A percentile compares a stretch with the other conserved stretches of the same genome.
phyloP scores from a whole-genome alignment of 2,329 filamentous ascomycete species.

The Blumeria graminis region DNA sequence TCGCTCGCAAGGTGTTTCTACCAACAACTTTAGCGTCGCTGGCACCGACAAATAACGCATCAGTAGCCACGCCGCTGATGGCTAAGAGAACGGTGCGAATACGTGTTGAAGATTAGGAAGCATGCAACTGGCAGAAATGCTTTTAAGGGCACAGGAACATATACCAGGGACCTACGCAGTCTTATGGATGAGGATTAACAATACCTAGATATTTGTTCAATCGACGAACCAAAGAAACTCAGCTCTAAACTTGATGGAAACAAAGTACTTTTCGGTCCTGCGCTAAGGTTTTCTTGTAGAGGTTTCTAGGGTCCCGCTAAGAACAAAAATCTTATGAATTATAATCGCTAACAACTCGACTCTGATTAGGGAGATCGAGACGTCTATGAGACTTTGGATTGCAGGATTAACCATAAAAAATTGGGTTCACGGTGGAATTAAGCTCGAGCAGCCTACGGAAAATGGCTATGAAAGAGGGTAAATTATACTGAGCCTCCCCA shows the following conservation, averaged over 20 bases:
- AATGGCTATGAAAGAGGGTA: neutral
- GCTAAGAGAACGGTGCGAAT: too few relatives aligned
- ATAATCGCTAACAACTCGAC: neutral
- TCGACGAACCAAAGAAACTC: too few relatives aligned
- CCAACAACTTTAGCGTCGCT: too few relatives aligned
- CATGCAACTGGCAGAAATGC: neutral
- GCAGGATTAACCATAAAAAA: neutral
- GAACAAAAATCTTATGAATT: neutral
- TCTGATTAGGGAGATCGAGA: neutral
- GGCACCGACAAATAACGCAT: too few relatives aligned
- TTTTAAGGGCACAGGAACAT: neutral
- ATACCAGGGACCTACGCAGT: neutral
- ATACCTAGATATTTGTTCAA: too few relatives aligned
- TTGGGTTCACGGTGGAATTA: neutral
- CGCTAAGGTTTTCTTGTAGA: neutral
- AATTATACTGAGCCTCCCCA: neutral
- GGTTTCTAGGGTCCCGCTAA: neutral
- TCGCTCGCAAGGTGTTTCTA: neutral
- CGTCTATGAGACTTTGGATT: neutral
- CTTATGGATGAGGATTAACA: too few relatives aligned
- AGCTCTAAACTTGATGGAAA: neutral
- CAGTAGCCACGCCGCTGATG: too few relatives aligned
- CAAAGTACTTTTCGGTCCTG: neutral
- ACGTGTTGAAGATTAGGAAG: neutral
- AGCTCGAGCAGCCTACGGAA: neutral